Evolutionary conservation across 345 rosid species (phyloP), one percentile per base, ranked within the genome.

Genomic region (Populus pruinosa): DNA sequence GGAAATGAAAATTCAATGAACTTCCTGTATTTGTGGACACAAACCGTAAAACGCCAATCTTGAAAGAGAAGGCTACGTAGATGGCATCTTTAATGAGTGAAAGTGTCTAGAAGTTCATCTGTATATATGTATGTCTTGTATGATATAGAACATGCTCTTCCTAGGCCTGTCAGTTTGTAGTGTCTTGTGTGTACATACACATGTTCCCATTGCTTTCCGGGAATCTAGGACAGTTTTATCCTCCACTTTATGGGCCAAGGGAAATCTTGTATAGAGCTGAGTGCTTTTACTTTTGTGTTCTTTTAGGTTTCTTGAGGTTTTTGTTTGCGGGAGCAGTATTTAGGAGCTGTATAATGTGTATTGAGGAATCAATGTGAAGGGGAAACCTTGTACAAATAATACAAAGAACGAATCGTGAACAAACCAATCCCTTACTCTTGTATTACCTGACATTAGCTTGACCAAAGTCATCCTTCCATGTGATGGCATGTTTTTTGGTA

Each of bases 241-340:
- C 10, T 73, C n/a, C 50, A 64, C 29, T 16, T 21, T 12, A 47
- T 56, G 43, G 39, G 33, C 50, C 39, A 17, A 83, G 80, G 85
- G 85, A 86, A 71, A 44, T 67, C 66, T 72, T 85, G 87, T 88
- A 78, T 44, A 85, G 73, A 73, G 82, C 44, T 62, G 87, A 77
- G 86, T 81, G 83, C 8, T 25, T 27, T 47, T 77, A 78, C 63
- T 4, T 6, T 20, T 3, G 41, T 59, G 47, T 11, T 38, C 67
- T 27, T 59, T 8, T 35, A 47, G 27, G 9, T 47, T 6, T 36
- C 20, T 36, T 68, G 66, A 68, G 59, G 69, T 67, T 49, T 67
- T 33, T 53, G 72, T 38, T 49, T 17, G 35, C 39, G 72, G 71
- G 43, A 65, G 70, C 29, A 47, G 27, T n/a, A 7, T 11, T 38